Evolutionary conservation across 768 basidiomycete species (phyloP), one percentile per base, ranked within the genome.

Genomic region (Mycena kentingensis): DNA sequence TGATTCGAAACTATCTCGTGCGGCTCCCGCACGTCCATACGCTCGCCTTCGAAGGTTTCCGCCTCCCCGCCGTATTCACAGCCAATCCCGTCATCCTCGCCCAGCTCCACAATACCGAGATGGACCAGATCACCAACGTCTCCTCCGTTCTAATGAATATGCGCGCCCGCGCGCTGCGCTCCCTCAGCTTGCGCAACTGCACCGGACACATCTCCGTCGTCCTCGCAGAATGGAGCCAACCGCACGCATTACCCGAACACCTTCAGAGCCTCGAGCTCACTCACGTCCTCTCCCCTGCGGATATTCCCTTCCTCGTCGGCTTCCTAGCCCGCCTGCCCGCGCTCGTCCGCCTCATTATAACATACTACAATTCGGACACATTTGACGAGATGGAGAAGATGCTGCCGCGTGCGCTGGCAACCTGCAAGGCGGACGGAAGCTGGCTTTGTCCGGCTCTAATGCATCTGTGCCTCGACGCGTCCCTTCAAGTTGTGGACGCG

Each of bases 391-490:
- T 44, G 6, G 65, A 64, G 31, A 54, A 43, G 4, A 60, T 63
- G 19, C 28, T 65, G 21, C 52, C n/a, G 12, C 11, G 24, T 25
- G 68, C 68, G 3, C 60, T 69, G 24, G 59, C 65, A 10, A 57
- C 51, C 4, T 64, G 65, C 8, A 28, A 62, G 6, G 56, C 39
- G 10, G 39, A 51, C 8, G 60, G 54, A 3, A 59, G 49, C 29
- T 69, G 65, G 67, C 62, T 71, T 27, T 69, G 66, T 44, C 65
- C 68, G 3, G 59, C 61, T 8, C 49, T 71, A 19, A 62, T 60
- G 24, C 55, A 62, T 15, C 44, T 71, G 4, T 52, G 59, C 37
- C 32, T 67, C 21, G 60, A 66, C 13, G 37, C 47, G 15, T 43
- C 60, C 7, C 27, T 61, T 13, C 52, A 45, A 18, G 28, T 66